Conservation (phyloP, 106 monocot genomes). For the Phalaenopsis equestris region DNA sequence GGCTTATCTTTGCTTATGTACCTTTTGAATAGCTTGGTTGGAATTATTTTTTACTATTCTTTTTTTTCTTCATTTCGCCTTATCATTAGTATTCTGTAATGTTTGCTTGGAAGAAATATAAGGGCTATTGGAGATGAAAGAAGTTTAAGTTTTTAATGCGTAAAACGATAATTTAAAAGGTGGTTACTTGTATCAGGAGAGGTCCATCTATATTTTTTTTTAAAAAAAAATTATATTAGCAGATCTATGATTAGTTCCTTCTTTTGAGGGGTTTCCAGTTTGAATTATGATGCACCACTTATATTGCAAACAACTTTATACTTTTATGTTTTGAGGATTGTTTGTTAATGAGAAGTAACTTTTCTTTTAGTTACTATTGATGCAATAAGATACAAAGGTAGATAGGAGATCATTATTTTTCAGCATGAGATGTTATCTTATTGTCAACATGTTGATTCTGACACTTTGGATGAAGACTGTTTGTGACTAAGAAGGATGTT, state of each 20-base stretch:
- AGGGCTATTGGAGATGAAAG: no score
- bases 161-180: no score
- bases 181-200: no score
- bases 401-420: not conserved
- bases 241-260: not conserved
- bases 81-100: no score
- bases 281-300: not conserved
- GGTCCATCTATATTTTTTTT: no score
- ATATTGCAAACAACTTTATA: not conserved
- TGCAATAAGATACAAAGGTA: not conserved
- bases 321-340: not conserved
- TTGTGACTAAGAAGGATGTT: not conserved
- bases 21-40: not conserved
- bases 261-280: not conserved
- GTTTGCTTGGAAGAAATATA: no score
- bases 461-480: not conserved
- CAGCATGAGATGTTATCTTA: not conserved
- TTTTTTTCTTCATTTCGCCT: no score
- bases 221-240: not conserved
- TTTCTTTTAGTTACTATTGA: not conserved
- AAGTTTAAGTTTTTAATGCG: no score
- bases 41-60: no score
- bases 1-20: not conserved
- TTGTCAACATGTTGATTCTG: not conserved
- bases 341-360: not conserved